Evolutionary conservation across 2,329 filamentous ascomycete species (phyloP), one percentile per base, ranked within the genome.

Genomic region (Trichoderma simmonsii): DNA sequence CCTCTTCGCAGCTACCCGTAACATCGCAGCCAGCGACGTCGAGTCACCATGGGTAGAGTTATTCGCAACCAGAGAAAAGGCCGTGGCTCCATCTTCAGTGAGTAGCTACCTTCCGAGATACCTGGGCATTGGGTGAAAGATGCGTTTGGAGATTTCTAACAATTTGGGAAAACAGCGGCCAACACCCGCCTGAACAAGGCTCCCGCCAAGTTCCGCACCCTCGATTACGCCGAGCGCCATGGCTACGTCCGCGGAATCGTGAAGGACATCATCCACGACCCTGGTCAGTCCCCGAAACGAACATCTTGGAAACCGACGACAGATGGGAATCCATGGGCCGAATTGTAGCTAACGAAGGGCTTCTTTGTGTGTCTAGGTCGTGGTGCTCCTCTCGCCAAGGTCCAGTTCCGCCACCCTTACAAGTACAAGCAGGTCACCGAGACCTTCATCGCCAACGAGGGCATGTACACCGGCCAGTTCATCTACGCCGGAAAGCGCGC

Each of bases 391-490:
- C 93, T 99, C 83, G 96, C 96, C 84, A 94, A 93, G 87, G 95
- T 99, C 82, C 87, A 90, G 81, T 99, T 99, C 93, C 95, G 96
- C 81, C 93, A 97, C 87, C 94, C 96, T 81, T 99, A 99, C 92
- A 91, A 91, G 86, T 98, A 93, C 93, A 97, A 97, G 92, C 92
- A 95, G 84, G 88, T 94, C 85, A 95, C 92, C 85, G 95, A 99
- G 92, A 99, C 96, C 80, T 98, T 99, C 92, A 99, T 99, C 84
- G 96, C 96, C 87, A 99, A 98, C 88, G 96, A 98, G 90, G 96
- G 96, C 89, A 98, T 98, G 95, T 99, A 98, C 93, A 98, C 96
- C 79, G 96, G 96, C 85, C 96, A 99, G 87, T 99, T 99, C 91
- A 94, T 99, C 92, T 99, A 99, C 88, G 96, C 95, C 84, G 96